Base-by-base conservation (phyloP, 192 early-diverging fungal genomes). In the Coemansia sp. region DNA sequence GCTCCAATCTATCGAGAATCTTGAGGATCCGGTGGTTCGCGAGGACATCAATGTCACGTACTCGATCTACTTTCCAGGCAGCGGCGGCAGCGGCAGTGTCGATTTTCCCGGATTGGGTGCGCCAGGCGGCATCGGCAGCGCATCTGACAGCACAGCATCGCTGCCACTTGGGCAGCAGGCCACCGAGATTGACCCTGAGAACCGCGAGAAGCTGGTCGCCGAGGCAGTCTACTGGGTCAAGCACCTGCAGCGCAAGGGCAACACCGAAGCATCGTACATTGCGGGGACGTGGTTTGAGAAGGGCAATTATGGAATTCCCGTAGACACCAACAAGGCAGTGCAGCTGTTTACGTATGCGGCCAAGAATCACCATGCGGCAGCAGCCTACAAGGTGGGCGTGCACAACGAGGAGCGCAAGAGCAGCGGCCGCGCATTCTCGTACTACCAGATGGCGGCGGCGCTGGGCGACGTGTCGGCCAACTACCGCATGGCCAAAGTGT, bases 171-270 rank as follows among this genome's bases (percentile, higher is more conserved):
- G 76, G 6, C 68, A 78, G 43, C 80, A 83, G 73, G 80, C 74
- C 16, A 63, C 75, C 3, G 76, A 75, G 42, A 65, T 78, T 26
- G 76, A 78, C 51, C 72, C 80, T 0, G 72, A 71, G 62, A 83
- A 78, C 72, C 61, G 71, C 62, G 68, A 80, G 72, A 66, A 78
- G 71, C 63, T 79, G 74, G 72, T 88, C 13, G 63, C 80, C 22
- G 92, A 93, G 68, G 89, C 87, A 0, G 76, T 86, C 11, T 90
- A 89, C 78, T 93, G 89, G 90, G 83, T 93, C 61, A 87, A 91
- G 65, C 82, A 83, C 41, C 71, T 92, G 41, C 88, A 88, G 57
- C 88, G 86, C 68, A 85, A 86, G 61, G 87, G 90, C 32, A 80
- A 88, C 67, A 72, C 90, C 1, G 91, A 92, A 69, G 91, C 93